These are phyloP conservation scores for Morella rubra DNA, from an alignment of 306 rosid species.

Conservation along the genomic window DNA sequence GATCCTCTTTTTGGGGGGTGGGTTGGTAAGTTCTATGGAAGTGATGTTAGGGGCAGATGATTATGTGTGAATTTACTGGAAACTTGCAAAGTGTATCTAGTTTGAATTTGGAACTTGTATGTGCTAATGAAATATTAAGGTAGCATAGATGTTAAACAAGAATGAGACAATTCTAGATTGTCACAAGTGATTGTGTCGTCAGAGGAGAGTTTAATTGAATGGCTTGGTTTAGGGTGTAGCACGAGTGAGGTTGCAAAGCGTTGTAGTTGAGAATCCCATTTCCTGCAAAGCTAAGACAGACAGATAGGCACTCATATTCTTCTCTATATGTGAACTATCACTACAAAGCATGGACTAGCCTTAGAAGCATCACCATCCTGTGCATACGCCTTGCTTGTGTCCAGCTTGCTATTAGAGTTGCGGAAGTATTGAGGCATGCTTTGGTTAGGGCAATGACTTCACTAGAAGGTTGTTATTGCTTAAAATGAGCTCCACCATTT, in stretches of 20 bases:
- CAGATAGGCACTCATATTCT: background rate
- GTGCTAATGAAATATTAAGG: background rate
- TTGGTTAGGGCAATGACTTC: background rate
- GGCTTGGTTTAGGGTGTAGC: background rate
- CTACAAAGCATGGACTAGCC: background rate
- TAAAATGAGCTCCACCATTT: background rate
- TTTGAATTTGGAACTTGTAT: background rate
- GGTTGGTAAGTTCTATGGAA: background rate
- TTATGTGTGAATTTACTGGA: background rate
- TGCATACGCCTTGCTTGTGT: background rate
- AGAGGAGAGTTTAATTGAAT: background rate
- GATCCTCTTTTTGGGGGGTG: background rate
- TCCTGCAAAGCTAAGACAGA: background rate
- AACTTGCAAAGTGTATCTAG: background rate
- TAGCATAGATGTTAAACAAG: background rate
- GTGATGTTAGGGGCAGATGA: background rate
- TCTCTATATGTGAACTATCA: background rate
- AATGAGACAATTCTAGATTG: background rate
- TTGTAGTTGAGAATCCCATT: background rate
- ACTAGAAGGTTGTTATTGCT: background rate
- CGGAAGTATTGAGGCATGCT: background rate
- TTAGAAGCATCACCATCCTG: background rate
- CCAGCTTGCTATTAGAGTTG: background rate
- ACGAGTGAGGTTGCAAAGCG: background rate
- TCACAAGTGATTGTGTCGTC: background rate